Evolutionary conservation across 768 basidiomycete genomes (phyloP).

Genomic region (Serendipita indica): DNA sequence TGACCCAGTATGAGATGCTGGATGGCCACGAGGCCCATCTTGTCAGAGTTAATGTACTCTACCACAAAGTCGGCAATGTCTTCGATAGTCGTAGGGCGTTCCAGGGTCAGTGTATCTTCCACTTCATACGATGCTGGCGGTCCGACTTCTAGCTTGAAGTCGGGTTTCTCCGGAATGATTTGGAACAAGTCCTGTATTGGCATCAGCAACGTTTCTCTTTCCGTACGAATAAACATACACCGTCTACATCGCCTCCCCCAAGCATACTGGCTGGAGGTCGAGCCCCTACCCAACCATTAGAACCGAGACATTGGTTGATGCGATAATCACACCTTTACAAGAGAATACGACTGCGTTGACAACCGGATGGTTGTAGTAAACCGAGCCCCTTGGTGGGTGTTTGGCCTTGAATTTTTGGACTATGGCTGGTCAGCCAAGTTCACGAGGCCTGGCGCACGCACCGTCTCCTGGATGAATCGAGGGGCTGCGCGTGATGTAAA

Average conservation of each 20-base stretch:
- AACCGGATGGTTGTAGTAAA: slow-evolving; percentile 35
- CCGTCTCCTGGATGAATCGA: slow-evolving; percentile 54
- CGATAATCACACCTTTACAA: slow-evolving; percentile 30
- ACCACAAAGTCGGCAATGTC: slow-evolving; percentile 58
- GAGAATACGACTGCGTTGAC: slow-evolving; percentile 52
- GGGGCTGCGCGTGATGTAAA: slow-evolving; percentile 49
- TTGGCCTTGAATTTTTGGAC: slow-evolving; percentile 28
- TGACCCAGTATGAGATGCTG: slow-evolving; percentile 34
- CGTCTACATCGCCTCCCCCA: slow-evolving; percentile 59
- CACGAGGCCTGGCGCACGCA: no score
- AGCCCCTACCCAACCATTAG: slow-evolving; percentile 28
- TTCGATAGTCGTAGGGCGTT: slow-evolving; percentile 37
- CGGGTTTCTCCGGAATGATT: slow-evolving; percentile 1
- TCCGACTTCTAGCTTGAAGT: slow-evolving; percentile 16
- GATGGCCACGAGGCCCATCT: slow-evolving; percentile 40
- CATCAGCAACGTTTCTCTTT: slow-evolving; percentile 23
- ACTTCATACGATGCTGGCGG: slow-evolving; percentile 36
- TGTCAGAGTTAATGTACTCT: slow-evolving; percentile 53
- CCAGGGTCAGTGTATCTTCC: slow-evolving; percentile 31
- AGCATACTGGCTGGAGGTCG: slow-evolving; percentile 48
- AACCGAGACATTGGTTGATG: not conserved
- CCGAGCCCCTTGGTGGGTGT: slow-evolving; percentile 40
- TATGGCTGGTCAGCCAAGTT: slow-evolving; percentile 6
- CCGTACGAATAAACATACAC: slow-evolving; percentile 42
- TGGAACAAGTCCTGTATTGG: slow-evolving; percentile 19